Base-by-base conservation (phyloP, 2,329 filamentous ascomycete species). In the Alternaria viburni region DNA sequence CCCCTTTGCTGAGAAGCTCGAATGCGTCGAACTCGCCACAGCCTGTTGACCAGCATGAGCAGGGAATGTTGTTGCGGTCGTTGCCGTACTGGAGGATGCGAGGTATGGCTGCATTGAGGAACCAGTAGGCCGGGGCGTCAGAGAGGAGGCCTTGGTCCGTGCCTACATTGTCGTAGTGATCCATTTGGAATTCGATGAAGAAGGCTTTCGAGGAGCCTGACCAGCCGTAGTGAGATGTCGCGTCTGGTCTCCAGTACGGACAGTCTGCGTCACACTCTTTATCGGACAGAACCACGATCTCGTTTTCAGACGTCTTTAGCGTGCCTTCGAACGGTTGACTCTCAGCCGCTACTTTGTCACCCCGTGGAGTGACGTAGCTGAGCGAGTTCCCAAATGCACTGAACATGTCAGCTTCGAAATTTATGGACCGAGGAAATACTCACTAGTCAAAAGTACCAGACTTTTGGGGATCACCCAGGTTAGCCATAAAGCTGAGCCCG, bases 11-110 rank as follows among this genome's bases (percentile, higher is more conserved):
- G 44, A 94, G 86, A 23, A 92, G 85, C 81, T 94, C 92, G 72
- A 90, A 89, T 57, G 93, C 84, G 73, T 95, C 92, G 65, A 91
- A 87, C 81, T 95, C 92, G 71, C 90, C 91, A 75, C 91, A 93
- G 41, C 87, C 88, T 72, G 75, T 83, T 12, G 79, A 80, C 91
- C 91, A 93, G 84, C 92, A 94, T 62, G 88, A 91, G 84, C 91
- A 94, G 3, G 77, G 74, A 25, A 76, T 67, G 61, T 75, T 76
- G 58, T 73, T 73, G 52, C 81, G 78, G 8, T 81, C 77, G 51
- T 82, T 81, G 66, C 85, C 85, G 81, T 93, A 93, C 78, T 93
- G 91, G 6, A 86, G 82, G 6, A 90, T 89, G 64, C 89, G 88
- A 25, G 91, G 88, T 65, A 94, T 92, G 64, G 87, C 85, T 17